phyloP scores from a whole-genome alignment of 805 yeast genomes.

The Pichia ethanolica region DNA sequence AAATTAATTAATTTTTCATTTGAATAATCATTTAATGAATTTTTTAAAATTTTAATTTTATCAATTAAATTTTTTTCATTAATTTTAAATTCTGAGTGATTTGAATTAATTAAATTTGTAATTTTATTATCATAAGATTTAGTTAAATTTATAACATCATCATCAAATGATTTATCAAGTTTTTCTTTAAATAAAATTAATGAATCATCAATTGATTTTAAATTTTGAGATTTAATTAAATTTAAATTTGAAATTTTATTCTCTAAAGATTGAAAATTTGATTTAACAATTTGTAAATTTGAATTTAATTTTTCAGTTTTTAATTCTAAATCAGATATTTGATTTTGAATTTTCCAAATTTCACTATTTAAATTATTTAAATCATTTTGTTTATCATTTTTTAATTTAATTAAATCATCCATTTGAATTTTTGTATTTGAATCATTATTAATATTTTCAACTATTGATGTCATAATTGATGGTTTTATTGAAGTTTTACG shows the following conservation, averaged over 20 bases:
- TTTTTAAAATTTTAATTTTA: slow-evolving; percentile 15
- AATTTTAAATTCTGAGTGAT: slow-evolving; percentile 26
- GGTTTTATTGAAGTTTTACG: not conserved
- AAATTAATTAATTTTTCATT: not conserved
- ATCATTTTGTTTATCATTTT: slow-evolving; percentile 11
- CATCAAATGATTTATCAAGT: slow-evolving; percentile 24
- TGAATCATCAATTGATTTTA: slow-evolving; percentile 26
- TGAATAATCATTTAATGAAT: slow-evolving; percentile 4
- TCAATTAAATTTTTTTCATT: slow-evolving; percentile 19
- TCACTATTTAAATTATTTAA: slow-evolving; percentile 22
- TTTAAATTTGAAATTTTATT: slow-evolving; percentile 25
- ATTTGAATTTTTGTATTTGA: slow-evolving; percentile 1
- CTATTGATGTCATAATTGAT: not conserved
- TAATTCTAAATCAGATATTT: slow-evolving; percentile 22
- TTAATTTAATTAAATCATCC: not conserved
- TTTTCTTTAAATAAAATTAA: slow-evolving; percentile 30
- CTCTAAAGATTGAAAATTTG: slow-evolving; percentile 23
- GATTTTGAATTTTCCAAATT: slow-evolving; percentile 21
- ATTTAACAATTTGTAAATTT: slow-evolving; percentile 11
- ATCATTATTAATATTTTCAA: not conserved
- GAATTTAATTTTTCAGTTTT: slow-evolving; percentile 26
- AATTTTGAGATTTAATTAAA: slow-evolving; percentile 19
- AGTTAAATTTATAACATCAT: slow-evolving; percentile 20
- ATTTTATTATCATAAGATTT: slow-evolving; percentile 21
- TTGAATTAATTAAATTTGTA: slow-evolving; percentile 31